Base-by-base conservation (phyloP, 495 filamentous ascomycete genomes). In the Tuber borchii region DNA sequence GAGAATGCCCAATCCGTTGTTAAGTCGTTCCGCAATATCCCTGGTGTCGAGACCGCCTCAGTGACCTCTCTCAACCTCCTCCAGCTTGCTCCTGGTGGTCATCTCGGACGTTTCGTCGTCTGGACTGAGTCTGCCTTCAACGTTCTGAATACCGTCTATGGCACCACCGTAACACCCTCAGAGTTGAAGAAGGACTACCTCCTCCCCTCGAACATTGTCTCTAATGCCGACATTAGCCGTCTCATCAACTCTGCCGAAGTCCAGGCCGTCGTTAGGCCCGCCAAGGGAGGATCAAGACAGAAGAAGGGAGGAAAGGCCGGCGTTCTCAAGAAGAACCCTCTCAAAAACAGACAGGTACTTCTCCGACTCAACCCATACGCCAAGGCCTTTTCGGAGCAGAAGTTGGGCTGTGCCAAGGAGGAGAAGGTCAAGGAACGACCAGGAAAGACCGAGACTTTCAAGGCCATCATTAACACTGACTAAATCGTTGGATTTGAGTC, bases 281-380 rank as follows among this genome's bases (percentile, higher is more conserved):
- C 93, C 82, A 94, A 93, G 89, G 96, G 96, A 80, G 91, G 92
- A 81, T 87, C 93, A 82, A 87, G 89, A 83, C 95, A 93, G 86
- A 97, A 97, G 93, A 92, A 95, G 82, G 82, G 82, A 76, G 82
- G 82, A 71, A 83, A 83, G 76, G 87, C 87, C 81, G 85, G 87
- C 83, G 93, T 97, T 75, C 94, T 97, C 90, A 99, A 99, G 94
- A 97, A 97, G 93, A 98, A 99, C 89, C 96, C 95, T 84, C 92
- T 99, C 77, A 88, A 88, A 87, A 99, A 99, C 90, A 96, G 92
- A 89, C 96, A 98, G 88, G 90, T 99, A 76, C 88, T 97, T 86
- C 91, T 97, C 83, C 90, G 95, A 77, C 91, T 98, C 86, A 99
- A 99, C 89, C 95, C 95, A 76, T 99, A 99, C 87, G 94, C 94